A percentile compares a stretch with the other conserved stretches of the same genome.
These are phyloP conservation scores for Fomitopsis betulina DNA, from an alignment of 1,284 basidiomycete genomes.

Conservation along the genomic window DNA sequence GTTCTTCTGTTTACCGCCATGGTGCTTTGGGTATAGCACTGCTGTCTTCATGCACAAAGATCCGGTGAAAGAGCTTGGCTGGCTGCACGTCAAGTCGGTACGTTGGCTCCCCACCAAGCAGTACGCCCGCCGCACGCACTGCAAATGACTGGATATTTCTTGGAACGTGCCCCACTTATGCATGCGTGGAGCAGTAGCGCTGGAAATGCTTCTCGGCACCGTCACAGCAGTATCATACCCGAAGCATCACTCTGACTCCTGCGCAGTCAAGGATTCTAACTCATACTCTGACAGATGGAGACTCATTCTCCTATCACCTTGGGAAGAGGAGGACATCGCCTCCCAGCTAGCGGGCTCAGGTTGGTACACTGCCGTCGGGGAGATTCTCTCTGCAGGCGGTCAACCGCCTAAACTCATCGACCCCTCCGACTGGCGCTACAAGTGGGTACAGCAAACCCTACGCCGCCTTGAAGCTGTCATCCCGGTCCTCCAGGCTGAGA, in stretches of 20 bases:
- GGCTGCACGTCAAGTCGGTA: too few species aligned
- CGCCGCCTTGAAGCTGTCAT: conserved; percentile 69
- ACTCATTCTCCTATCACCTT: conserved; percentile 81
- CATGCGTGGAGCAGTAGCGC: too few species aligned
- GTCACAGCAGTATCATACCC: not conserved
- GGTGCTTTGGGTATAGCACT: not conserved
- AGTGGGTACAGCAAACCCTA: conserved; percentile 76
- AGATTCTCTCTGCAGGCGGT: conserved; percentile 71
- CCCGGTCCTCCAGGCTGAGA: conserved; percentile 57
- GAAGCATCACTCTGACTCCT: not conserved
- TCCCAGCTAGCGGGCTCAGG: conserved; percentile 72
- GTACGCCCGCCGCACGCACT: too few species aligned
- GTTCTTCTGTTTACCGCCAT: not conserved
- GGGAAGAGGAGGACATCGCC: conserved; percentile 88
- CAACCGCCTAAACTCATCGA: conserved; percentile 55
- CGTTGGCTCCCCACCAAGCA: too few species aligned
- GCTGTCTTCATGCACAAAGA: not conserved
- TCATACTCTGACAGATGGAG: conserved; percentile 45
- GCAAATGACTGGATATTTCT: too few species aligned
- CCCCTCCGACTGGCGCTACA: conserved; percentile 77
- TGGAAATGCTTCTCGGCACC: too few species aligned
- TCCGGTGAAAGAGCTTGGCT: too few species aligned
- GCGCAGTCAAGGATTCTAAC: not conserved
- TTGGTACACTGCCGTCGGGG: conserved; percentile 80
- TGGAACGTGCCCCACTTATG: too few species aligned